Conservation (phyloP, 768 basidiomycete genomes). For the Termitomyces sp. region DNA sequence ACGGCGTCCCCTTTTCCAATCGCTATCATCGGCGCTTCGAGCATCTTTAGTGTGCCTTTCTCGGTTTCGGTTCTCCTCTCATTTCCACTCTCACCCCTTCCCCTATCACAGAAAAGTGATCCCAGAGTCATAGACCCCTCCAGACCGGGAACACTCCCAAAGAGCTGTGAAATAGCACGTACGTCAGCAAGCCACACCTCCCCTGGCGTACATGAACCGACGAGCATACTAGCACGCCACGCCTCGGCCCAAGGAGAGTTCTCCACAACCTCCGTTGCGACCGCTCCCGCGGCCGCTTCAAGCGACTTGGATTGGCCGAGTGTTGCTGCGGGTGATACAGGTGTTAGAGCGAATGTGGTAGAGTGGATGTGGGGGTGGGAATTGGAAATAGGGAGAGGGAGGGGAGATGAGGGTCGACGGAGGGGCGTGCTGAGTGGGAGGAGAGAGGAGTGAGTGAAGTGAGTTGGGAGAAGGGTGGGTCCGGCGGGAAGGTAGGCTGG, state of each 20-base stretch:
- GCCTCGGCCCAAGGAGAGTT: slow-evolving; percentile 64
- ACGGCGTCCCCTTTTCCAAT: slow-evolving; percentile 64
- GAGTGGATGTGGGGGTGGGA: background rate
- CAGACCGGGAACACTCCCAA: slow-evolving; percentile 31
- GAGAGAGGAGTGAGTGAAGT: slow-evolving; percentile 59
- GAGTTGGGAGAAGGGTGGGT: slow-evolving; percentile 58
- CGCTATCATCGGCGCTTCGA: slow-evolving; percentile 47
- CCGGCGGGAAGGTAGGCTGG: slow-evolving; percentile 70
- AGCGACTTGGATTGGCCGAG: slow-evolving; percentile 62
- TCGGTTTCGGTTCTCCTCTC: background rate
- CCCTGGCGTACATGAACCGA: slow-evolving; percentile 3
- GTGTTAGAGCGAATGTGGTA: slow-evolving; percentile 55
- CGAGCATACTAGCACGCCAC: slow-evolving; percentile 42
- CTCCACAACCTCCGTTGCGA: slow-evolving; percentile 69
- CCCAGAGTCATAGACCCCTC: slow-evolving; percentile 33
- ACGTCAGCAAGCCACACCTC: slow-evolving; percentile 53
- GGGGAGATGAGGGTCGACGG: slow-evolving; percentile 57
- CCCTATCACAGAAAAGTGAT: slow-evolving; percentile 27
- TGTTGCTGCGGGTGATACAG: slow-evolving; percentile 75
- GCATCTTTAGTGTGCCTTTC: slow-evolving; percentile 1
- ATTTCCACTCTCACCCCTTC: background rate
- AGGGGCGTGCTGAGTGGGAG: slow-evolving; percentile 59
- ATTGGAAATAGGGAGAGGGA: slow-evolving; percentile 7
- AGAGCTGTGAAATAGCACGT: slow-evolving; percentile 32
- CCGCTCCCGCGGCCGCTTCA: slow-evolving; percentile 57